Evolutionary conservation across 2,329 filamentous ascomycete genomes (phyloP).

Genomic region (Phialophora expanda): DNA sequence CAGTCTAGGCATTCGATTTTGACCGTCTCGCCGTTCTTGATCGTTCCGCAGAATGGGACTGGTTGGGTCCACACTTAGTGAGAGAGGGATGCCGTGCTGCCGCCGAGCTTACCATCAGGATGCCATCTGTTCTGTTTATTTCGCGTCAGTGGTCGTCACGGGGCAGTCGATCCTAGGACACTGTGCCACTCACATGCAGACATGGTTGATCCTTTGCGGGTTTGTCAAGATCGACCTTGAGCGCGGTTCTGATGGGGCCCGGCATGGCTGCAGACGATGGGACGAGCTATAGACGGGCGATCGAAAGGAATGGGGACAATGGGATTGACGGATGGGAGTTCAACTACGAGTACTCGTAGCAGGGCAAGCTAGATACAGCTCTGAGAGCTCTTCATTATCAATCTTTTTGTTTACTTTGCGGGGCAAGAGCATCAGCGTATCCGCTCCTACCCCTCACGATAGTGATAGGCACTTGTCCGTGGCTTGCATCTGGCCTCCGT

Average conservation of each 20-base stretch:
- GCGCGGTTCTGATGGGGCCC: constrained; percentile 67
- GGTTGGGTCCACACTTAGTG: constrained; percentile 15
- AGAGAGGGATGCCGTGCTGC: not conserved
- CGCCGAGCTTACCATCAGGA: constrained; percentile 69
- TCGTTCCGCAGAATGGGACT: constrained; percentile 76
- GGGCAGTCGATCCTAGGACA: not conserved
- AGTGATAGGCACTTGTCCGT: constrained; percentile 32
- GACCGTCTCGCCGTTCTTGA: constrained; percentile 83
- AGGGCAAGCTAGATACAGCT: not conserved
- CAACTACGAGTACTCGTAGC: not conserved
- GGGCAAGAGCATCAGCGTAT: constrained; percentile 23
- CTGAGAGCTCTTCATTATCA: constrained; percentile 21
- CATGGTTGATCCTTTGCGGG: constrained; percentile 71
- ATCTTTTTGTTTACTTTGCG: constrained; percentile 33
- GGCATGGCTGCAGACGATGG: constrained; percentile 26
- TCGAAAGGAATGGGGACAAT: not conserved
- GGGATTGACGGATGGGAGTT: not conserved
- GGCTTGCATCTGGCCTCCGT: constrained; percentile 11
- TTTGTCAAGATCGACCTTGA: constrained; percentile 74
- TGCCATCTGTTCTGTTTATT: constrained; percentile 88
- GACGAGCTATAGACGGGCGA: not conserved
- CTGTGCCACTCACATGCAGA: constrained; percentile 65
- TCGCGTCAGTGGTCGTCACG: constrained; percentile 4
- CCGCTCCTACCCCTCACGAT: constrained; percentile 30
- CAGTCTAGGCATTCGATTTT: constrained; percentile 94